A percentile compares a stretch with the other conserved stretches of the same genome.
Conservation (phyloP, 1,139 yeast species). For the Geotrichum citri-aurantii region DNA sequence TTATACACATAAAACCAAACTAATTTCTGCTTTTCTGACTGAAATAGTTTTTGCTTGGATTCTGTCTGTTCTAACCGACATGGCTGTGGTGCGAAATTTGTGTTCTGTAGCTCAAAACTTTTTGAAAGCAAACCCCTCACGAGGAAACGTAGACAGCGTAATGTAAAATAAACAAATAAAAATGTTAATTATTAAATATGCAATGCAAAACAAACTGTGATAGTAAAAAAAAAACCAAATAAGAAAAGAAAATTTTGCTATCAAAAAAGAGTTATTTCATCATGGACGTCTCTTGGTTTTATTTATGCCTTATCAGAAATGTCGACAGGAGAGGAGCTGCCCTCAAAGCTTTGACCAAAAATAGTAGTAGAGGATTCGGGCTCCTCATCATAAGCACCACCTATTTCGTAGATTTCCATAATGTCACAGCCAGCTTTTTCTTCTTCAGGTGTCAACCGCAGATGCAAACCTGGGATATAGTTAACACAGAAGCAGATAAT, state of each 20-base stretch:
- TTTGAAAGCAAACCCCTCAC: no score
- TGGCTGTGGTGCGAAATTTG: no score
- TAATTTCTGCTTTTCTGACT: no score
- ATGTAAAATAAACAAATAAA: no score
- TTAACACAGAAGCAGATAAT: slow-evolving; percentile 68
- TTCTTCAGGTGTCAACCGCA: slow-evolving; percentile 76
- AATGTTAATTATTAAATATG: no score
- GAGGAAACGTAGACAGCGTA: no score
- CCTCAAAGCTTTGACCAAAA: background rate
- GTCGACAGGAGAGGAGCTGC: background rate
- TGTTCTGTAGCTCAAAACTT: no score
- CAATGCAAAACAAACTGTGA: background rate
- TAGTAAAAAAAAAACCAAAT: no score
- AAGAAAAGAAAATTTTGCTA: background rate
- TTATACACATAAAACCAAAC: no score
- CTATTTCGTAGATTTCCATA: slow-evolving; percentile 30
- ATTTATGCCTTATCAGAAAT: background rate
- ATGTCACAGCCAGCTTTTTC: slow-evolving; percentile 82
- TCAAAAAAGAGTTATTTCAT: background rate
- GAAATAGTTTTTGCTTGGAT: no score
- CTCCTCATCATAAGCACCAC: slow-evolving; percentile 9
- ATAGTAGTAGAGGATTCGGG: background rate
- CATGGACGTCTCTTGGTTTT: no score
- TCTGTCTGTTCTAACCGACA: no score
- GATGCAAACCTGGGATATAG: slow-evolving; percentile 73